Evolutionary conservation across 306 rosid species (phyloP), one percentile per base, ranked within the genome.

Genomic region (Vachellia pachyceras): DNA sequence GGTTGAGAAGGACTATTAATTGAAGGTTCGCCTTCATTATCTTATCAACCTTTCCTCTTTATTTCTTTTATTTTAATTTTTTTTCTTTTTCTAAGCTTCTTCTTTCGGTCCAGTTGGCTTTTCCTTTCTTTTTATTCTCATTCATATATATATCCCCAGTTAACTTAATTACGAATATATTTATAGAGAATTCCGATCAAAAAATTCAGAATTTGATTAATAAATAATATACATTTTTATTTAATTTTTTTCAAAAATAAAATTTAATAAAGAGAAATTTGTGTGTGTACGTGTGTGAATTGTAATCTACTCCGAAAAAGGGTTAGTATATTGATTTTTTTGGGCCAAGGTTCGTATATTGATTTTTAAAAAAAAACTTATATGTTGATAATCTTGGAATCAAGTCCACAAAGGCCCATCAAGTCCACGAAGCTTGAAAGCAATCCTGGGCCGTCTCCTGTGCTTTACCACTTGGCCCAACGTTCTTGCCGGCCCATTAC

Each of bases 71-170:
- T 23, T 60, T 60, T 25, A 5, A 1, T 60, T 14, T 23, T 8
- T 41, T 60, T 41, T 1, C 71, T 61, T 74, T 75, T 37, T 39
- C 68, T 75, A 8, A 44, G 20, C 3, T 23, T 40, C 41, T 57
- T 75, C 79, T 75, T 75, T 75, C 9, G 54, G 69, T 75, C 39
- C 20, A 39, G 22, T 58, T 75, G 78, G 69, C 55, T 75, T 75
- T 74, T 57, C 25, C 10, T 18, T 60, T 22, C 15, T 11, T 25
- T 25, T 55, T 2, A 23, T 3, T 25, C 11, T 3, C 39, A 35
- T 55, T 42, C 33, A 74, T 20, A 14, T 7, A n/a, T n/a, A n/a
- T n/a, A 45, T 36, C 5, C 29, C 8, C 13, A 55, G 25, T 55
- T 1, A 55, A 7, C 3, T 55, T 55, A 6, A n/a, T n/a, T 52